Percentiles rank a stretch among this genome's conserved stretches.
These are phyloP conservation scores for Suillus luteus DNA, from an alignment of 768 basidiomycete genomes.

Conservation along the genomic window DNA sequence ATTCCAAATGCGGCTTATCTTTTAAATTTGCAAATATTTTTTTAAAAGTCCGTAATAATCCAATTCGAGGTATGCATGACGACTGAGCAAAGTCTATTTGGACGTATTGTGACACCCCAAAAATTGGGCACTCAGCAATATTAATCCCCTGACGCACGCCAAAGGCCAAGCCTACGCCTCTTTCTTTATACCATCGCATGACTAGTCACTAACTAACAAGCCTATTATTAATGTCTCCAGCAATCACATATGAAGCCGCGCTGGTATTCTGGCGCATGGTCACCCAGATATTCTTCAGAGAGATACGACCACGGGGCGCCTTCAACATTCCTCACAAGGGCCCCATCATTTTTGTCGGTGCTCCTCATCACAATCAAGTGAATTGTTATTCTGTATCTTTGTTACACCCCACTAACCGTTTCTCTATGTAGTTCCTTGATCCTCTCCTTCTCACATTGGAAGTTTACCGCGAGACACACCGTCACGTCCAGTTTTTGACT, in stretches of 20 bases:
- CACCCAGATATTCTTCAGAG: constrained; percentile 94
- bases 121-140: not conserved
- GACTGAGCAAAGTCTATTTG: not conserved
- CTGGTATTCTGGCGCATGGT: constrained; percentile 85
- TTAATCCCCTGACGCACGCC: constrained; percentile 2
- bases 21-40: too few species aligned
- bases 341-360: constrained; percentile 90
- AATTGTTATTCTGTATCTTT: constrained; percentile 17
- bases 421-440: constrained; percentile 76
- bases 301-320: constrained; percentile 90
- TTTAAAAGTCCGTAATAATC: too few species aligned
- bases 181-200: constrained; percentile 14
- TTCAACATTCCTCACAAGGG: constrained; percentile 92
- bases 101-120: constrained; percentile 5
- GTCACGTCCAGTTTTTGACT: constrained; percentile 83
- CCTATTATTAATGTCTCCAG: constrained; percentile 23
- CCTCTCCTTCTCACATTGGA: constrained; percentile 83
- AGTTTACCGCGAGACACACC: constrained; percentile 79
- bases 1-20: too few species aligned
- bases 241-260: constrained; percentile 63
- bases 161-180: not conserved
- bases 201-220: constrained; percentile 14
- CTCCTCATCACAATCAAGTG: constrained; percentile 92
- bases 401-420: constrained; percentile 17
- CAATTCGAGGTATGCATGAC: too few species aligned